A percentile compares a stretch with the other conserved stretches of the same genome.
phyloP scores from a whole-genome alignment of 768 basidiomycete species.

The Krasilnikovozyma curviuscula region DNA sequence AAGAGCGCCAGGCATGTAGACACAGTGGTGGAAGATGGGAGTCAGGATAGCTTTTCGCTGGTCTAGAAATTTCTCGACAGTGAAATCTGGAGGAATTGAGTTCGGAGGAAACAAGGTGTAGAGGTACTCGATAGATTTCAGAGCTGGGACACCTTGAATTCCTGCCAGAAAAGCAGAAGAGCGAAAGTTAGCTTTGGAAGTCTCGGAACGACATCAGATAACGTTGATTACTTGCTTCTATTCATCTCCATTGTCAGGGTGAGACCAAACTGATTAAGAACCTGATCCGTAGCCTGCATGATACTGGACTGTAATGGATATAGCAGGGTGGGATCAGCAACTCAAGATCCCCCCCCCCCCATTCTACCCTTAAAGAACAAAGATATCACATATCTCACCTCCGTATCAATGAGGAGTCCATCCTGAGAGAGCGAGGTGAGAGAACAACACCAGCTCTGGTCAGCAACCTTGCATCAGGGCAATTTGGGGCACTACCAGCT shows the following conservation, averaged over 20 bases:
- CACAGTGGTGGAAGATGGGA: conserved; percentile 45
- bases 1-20: conserved; percentile 50
- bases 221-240: neutral
- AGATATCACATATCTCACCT: neutral
- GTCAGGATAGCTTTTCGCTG: conserved; percentile 44
- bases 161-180: too few species aligned
- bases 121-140: conserved; percentile 32
- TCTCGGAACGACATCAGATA: too few species aligned
- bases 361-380: too few species aligned
- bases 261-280: conserved; percentile 50
- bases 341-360: neutral
- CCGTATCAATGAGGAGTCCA: conserved; percentile 8
- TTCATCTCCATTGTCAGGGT: conserved; percentile 77
- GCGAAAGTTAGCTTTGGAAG: too few species aligned
- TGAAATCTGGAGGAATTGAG: conserved; percentile 29
- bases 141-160: too few species aligned
- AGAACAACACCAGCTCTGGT: too few species aligned
- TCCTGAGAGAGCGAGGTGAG: too few species aligned
- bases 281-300: conserved; percentile 36
- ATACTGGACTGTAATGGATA: neutral
- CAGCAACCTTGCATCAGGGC: too few species aligned
- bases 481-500: too few species aligned
- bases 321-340: neutral
- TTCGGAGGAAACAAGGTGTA: conserved; percentile 61
- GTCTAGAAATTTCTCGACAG: conserved; percentile 39